A percentile compares a stretch with the other conserved stretches of the same genome.
phyloP scores from a whole-genome alignment of 1,139 yeast species.

The Lodderomyces orthopsilosis region DNA sequence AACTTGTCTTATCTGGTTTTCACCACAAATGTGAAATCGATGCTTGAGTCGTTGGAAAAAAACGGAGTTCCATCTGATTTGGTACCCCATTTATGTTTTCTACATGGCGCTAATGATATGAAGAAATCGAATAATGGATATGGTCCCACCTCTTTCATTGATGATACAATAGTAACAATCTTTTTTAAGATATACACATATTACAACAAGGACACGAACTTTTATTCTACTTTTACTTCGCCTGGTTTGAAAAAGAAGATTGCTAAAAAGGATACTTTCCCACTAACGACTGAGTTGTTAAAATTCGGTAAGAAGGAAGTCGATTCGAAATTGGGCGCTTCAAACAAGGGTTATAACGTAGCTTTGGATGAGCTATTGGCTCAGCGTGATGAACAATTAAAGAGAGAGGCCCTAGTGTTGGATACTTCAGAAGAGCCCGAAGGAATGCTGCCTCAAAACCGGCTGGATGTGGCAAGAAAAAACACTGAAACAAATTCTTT shows the following conservation, averaged over 20 bases:
- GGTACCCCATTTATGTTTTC: conserved; percentile 36
- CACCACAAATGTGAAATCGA: conserved; percentile 33
- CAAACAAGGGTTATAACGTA: conserved; percentile 32
- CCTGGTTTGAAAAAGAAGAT: conserved; percentile 39
- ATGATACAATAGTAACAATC: conserved; percentile 67
- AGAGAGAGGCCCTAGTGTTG: background rate
- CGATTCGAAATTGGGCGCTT: conserved; percentile 29
- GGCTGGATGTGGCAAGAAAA: background rate
- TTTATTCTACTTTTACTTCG: conserved; percentile 9
- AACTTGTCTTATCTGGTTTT: conserved; percentile 49
- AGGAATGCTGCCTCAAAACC: background rate
- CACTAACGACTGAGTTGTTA: conserved; percentile 37
- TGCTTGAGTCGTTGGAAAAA: conserved; percentile 28
- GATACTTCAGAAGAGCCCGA: conserved; percentile 1
- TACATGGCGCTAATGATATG: conserved; percentile 59
- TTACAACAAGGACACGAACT: conserved; percentile 8
- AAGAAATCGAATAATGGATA: conserved; percentile 76
- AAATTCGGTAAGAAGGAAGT: conserved; percentile 28
- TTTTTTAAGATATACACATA: conserved; percentile 51
- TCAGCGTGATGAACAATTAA: background rate
- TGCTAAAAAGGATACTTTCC: conserved; percentile 46
- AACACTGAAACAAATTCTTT: background rate
- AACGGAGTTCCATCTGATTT: conserved; percentile 29
- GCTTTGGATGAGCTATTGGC: conserved; percentile 20
- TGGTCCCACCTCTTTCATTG: conserved; percentile 76